phyloP scores from a whole-genome alignment of 2,329 filamentous ascomycete genomes.

The Exophiala sideris region DNA sequence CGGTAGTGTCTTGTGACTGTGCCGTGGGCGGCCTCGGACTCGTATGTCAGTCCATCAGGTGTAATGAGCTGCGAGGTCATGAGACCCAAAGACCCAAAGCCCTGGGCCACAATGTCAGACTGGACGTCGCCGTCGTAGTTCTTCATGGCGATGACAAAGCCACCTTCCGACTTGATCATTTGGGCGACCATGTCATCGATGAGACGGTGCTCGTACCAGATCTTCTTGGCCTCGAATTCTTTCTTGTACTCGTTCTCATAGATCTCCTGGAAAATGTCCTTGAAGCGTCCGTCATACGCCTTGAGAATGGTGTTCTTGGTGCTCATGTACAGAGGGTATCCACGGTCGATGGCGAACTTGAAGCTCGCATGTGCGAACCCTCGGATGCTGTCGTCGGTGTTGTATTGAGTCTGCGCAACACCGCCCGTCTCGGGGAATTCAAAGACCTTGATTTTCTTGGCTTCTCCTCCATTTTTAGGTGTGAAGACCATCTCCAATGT shows the following conservation, averaged over 20 bases:
- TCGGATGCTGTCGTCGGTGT: constrained; percentile 90
- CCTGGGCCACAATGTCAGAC: constrained; percentile 96
- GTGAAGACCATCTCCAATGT: constrained; percentile 95
- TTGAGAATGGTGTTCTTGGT: constrained; percentile 99
- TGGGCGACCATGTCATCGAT: constrained; percentile 99
- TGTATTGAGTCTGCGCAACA: constrained; percentile 94
- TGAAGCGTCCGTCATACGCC: constrained; percentile 97
- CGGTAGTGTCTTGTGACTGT: constrained; percentile 98
- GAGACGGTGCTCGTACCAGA: constrained; percentile 99
- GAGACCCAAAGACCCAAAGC: constrained; percentile 94
- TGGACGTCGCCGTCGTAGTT: constrained; percentile 99
- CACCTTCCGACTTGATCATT: constrained; percentile 98
- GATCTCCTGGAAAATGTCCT: constrained; percentile 98
- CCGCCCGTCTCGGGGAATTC: constrained; percentile 83
- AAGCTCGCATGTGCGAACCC: constrained; percentile 96
- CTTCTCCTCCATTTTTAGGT: constrained; percentile 66
- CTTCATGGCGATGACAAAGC: constrained; percentile 97
- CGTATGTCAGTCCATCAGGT: constrained; percentile 93
- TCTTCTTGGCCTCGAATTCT: constrained; percentile 83
- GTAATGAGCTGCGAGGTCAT: constrained; percentile 99
- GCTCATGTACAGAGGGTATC: constrained; percentile 96
- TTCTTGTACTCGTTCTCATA: constrained; percentile 84
- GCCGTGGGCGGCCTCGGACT: constrained; percentile 96
- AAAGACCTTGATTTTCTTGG: constrained; percentile 84
- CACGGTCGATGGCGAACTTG: constrained; percentile 87